A percentile compares a stretch with the other conserved stretches of the same genome.
phyloP scores from a whole-genome alignment of 805 yeast genomes.

The Pichia gijzeniarum region DNA sequence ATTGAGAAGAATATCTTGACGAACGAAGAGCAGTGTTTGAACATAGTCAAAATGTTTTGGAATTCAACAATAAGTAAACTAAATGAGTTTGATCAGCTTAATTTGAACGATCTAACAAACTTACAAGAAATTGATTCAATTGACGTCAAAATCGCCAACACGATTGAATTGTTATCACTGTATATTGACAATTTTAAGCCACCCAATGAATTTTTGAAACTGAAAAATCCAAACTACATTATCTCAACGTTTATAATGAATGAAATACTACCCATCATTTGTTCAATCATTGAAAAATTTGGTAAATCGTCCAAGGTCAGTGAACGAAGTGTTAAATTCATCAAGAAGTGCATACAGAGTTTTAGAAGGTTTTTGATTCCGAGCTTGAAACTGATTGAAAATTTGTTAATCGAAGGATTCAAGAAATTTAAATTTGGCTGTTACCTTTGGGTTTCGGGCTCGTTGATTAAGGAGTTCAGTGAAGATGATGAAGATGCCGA shows the following conservation, averaged over 20 bases:
- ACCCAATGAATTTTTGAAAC: slow-evolving; percentile 29
- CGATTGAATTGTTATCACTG: slow-evolving; percentile 60
- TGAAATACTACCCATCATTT: slow-evolving; percentile 52
- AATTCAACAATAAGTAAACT: slow-evolving; percentile 54
- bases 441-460: slow-evolving; percentile 85
- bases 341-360: slow-evolving; percentile 59
- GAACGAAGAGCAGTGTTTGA: slow-evolving; percentile 37
- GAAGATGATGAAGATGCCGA: slow-evolving; percentile 34
- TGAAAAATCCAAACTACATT: slow-evolving; percentile 8
- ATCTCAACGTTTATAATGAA: slow-evolving; percentile 47
- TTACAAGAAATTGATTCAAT: slow-evolving; percentile 29
- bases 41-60: slow-evolving; percentile 56
- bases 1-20: slow-evolving; percentile 26
- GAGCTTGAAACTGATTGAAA: slow-evolving; percentile 58
- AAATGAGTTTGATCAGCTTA: slow-evolving; percentile 15
- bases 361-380: slow-evolving; percentile 52
- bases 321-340: slow-evolving; percentile 66
- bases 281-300: slow-evolving; percentile 42
- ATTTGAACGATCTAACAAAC: slow-evolving; percentile 12
- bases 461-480: slow-evolving; percentile 67
- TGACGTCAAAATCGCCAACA: slow-evolving; percentile 54
- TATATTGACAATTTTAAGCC: slow-evolving; percentile 54
- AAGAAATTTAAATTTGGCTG: slow-evolving; percentile 67
- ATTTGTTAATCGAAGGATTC: slow-evolving; percentile 64
- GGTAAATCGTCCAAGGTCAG: slow-evolving; percentile 60